phyloP scores from a whole-genome alignment of 805 yeast species.

The Lachancea quebecensis region DNA sequence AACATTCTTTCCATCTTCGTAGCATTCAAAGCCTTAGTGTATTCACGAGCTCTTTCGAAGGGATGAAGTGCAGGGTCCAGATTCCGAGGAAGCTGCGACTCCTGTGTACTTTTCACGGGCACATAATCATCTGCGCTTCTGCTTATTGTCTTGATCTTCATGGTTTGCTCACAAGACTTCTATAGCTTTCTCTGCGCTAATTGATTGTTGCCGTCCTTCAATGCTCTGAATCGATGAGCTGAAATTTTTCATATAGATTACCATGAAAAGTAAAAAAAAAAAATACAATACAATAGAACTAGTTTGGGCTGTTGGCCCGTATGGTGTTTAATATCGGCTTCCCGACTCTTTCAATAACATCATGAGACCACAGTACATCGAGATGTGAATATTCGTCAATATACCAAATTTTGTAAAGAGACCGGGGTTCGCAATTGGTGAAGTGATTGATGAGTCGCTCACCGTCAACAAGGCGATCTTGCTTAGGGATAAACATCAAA shows the following conservation, averaged over 20 bases:
- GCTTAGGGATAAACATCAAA: slow-evolving; percentile 60
- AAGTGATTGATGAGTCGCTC: slow-evolving; percentile 59
- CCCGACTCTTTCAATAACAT: slow-evolving; percentile 62
- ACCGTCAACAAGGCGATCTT: slow-evolving; percentile 76
- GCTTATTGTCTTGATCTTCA: slow-evolving; percentile 83
- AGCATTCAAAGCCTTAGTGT: slow-evolving; percentile 89
- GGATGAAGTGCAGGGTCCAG: slow-evolving; percentile 93
- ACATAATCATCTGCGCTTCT: slow-evolving; percentile 88
- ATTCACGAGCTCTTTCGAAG: slow-evolving; percentile 94
- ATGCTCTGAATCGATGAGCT: slow-evolving; percentile 3
- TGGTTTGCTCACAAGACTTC: slow-evolving; percentile 4
- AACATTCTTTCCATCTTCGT: slow-evolving; percentile 94
- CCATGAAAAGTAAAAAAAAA: background rate
- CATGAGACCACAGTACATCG: slow-evolving; percentile 91
- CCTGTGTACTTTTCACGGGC: slow-evolving; percentile 87
- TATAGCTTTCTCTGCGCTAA: background rate
- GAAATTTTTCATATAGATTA: slow-evolving; percentile 5
- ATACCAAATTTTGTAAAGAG: slow-evolving; percentile 27
- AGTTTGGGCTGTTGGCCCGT: background rate
- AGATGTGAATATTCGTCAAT: slow-evolving; percentile 71
- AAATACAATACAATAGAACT: background rate
- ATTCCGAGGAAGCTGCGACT: slow-evolving; percentile 79
- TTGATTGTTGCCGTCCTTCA: background rate
- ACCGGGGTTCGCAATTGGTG: slow-evolving; percentile 44
- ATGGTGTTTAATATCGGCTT: slow-evolving; percentile 33